Conservation (phyloP, 805 yeast genomes). For the Cyberlindnera meyerae region DNA sequence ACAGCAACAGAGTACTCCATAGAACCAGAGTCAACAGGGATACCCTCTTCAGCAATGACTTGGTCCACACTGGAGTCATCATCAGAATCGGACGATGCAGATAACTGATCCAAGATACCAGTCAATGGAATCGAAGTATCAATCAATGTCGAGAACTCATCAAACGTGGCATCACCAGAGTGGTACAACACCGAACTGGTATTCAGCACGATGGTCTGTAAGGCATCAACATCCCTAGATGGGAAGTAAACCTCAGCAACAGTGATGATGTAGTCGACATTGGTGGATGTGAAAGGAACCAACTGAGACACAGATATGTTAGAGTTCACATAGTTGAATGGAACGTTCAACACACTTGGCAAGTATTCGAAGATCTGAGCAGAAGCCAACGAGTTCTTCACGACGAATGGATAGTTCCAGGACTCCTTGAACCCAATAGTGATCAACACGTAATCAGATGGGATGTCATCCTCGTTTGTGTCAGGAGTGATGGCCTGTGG, state of each 20-base stretch:
- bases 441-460: conserved; percentile 50
- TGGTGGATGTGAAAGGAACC: conserved; percentile 64
- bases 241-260: conserved; percentile 89
- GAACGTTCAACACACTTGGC: conserved; percentile 65
- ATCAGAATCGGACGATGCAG: conserved; percentile 15
- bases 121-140: conserved; percentile 64
- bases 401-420: conserved; percentile 82
- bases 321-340: conserved; percentile 43
- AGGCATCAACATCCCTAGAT: conserved; percentile 37
- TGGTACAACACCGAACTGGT: conserved; percentile 54
- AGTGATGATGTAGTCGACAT: conserved; percentile 65
- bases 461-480: conserved; percentile 30
- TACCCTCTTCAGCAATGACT: conserved; percentile 7
- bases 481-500: conserved; percentile 81
- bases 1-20: conserved; percentile 27
- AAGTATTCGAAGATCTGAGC: conserved; percentile 83
- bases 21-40: conserved; percentile 24
- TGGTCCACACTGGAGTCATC: conserved; percentile 1
- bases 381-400: conserved; percentile 62
- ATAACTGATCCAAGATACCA: conserved; percentile 31
- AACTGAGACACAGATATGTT: conserved; percentile 59
- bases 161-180: conserved; percentile 50
- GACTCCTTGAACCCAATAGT: conserved; percentile 75
- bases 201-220: conserved; percentile 47
- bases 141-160: conserved; percentile 59